phyloP scores from a whole-genome alignment of 1,139 yeast species.

The Suhomyces yuchorum region DNA sequence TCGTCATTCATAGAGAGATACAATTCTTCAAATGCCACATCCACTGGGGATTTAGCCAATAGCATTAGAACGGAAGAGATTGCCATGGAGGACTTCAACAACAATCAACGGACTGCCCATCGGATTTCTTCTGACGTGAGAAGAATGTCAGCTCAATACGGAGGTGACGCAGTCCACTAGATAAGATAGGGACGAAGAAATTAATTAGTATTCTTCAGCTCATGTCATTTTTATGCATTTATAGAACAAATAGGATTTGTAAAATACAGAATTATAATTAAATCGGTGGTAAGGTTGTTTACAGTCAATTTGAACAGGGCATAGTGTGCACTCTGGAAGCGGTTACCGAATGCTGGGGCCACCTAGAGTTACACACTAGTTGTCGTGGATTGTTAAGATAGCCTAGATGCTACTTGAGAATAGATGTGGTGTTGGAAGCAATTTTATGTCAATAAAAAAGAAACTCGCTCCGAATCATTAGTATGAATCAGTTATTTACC shows the following conservation, averaged over 20 bases:
- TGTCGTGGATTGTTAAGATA: no score
- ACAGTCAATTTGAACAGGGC: no score
- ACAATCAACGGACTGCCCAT: constrained; percentile 25
- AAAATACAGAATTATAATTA: background rate
- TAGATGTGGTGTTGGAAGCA: no score
- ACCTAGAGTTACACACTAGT: no score
- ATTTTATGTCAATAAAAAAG: no score
- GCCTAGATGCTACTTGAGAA: no score
- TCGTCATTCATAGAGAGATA: constrained; percentile 36
- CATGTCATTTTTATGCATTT: constrained; percentile 3
- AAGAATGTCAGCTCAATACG: constrained; percentile 14
- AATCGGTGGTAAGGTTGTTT: no score
- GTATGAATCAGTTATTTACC: no score
- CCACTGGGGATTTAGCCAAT: constrained; percentile 12
- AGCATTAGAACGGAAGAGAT: constrained; percentile 49
- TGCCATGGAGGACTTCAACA: constrained; percentile 47
- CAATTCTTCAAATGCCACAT: constrained; percentile 16
- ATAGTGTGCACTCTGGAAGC: no score
- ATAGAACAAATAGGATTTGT: background rate
- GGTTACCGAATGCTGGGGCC: no score
- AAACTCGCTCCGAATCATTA: no score
- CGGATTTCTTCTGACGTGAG: constrained; percentile 31
- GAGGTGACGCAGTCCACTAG: constrained; percentile 1
- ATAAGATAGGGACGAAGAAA: background rate
- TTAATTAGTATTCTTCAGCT: background rate